phyloP scores from a whole-genome alignment of 768 basidiomycete genomes.

The Boletus pseudopeckii region DNA sequence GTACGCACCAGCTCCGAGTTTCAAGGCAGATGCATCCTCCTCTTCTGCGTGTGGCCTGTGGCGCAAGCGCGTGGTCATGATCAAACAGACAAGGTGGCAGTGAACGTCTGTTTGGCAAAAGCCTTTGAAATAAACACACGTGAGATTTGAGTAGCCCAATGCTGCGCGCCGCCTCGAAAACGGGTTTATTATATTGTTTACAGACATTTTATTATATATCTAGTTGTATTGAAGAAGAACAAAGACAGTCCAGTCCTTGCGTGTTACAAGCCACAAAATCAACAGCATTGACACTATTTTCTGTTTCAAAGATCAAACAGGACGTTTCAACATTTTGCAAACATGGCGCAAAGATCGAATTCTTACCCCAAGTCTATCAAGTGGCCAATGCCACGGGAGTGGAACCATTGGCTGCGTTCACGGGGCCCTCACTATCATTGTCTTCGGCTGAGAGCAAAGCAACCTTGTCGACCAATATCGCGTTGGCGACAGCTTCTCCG shows the following conservation, averaged over 20 bases:
- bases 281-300: conserved; percentile 20
- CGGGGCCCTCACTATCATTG: conserved; percentile 2
- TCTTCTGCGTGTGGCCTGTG: conserved; percentile 69
- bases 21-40: conserved; percentile 81
- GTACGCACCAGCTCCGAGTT: conserved; percentile 66
- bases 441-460: conserved; percentile 37
- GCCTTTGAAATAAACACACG: conserved; percentile 29
- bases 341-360: neutral
- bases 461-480: conserved; percentile 38
- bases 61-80: conserved; percentile 57
- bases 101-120: conserved; percentile 35
- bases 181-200: conserved; percentile 34
- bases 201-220: conserved; percentile 37
- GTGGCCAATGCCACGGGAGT: conserved; percentile 24
- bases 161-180: conserved; percentile 9
- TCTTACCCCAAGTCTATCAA: conserved; percentile 24
- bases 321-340: conserved; percentile 1
- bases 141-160: neutral
- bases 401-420: conserved; percentile 15
- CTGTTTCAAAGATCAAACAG: conserved; percentile 1
- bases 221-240: conserved; percentile 28
- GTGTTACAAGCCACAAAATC: conserved; percentile 25
- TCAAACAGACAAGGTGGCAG: conserved; percentile 47
- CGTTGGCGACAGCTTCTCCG: conserved; percentile 34
- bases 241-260: conserved; percentile 20